These are phyloP conservation scores for Saksenaea vasiformis DNA, from an alignment of 371 early-diverging fungal species.

Conservation along the genomic window DNA sequence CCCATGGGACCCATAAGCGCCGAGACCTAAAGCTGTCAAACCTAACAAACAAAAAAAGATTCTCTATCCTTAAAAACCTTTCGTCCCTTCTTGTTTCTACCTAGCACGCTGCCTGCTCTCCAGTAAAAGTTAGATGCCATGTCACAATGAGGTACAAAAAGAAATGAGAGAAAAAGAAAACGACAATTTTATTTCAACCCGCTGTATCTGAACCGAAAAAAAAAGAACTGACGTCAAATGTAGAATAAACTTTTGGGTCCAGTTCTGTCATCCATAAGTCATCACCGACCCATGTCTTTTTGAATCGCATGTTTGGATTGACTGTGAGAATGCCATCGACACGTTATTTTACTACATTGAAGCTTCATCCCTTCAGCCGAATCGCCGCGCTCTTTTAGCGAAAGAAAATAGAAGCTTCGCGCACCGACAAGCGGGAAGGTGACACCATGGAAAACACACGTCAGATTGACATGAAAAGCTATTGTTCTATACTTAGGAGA, in stretches of 20 bases:
- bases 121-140: conserved; percentile 56
- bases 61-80: neutral
- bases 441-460: too few relatives aligned
- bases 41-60: conserved; percentile 40
- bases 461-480: too few relatives aligned
- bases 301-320: too few relatives aligned
- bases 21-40: conserved; percentile 66
- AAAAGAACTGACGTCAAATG: neutral
- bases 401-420: too few relatives aligned
- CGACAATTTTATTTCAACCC: neutral
- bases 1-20: conserved; percentile 81
- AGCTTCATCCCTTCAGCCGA: too few relatives aligned
- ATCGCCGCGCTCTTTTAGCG: too few relatives aligned
- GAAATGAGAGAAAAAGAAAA: neutral
- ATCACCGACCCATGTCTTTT: too few relatives aligned
- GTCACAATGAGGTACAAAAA: conserved; percentile 5
- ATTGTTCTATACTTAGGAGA: too few relatives aligned
- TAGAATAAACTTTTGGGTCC: neutral
- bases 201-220: neutral
- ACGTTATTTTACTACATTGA: too few relatives aligned
- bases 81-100: conserved; percentile 21
- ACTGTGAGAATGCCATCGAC: too few relatives aligned
- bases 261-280: too few relatives aligned
- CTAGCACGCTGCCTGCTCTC: conserved; percentile 54
- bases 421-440: too few relatives aligned